Evolutionary conservation across 2,329 filamentous ascomycete genomes (phyloP).

Genomic region (Eutypa lata): DNA sequence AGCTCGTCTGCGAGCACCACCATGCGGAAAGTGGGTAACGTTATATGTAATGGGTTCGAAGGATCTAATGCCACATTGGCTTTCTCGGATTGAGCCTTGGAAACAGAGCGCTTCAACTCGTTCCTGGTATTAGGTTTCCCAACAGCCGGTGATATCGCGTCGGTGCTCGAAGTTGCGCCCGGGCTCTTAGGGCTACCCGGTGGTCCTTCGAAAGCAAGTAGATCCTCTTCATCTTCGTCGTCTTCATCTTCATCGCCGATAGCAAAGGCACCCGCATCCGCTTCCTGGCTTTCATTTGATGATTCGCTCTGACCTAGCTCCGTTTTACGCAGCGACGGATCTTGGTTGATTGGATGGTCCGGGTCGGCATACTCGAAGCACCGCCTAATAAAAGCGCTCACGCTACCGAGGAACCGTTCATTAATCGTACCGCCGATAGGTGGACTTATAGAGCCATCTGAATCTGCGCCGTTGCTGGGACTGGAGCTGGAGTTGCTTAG

Average conservation of each 20-base stretch:
- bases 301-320: slow-evolving; percentile 27
- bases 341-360: slow-evolving; percentile 66
- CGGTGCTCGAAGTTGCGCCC: slow-evolving; percentile 42
- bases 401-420: slow-evolving; percentile 86
- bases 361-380: slow-evolving; percentile 99
- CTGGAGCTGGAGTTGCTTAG: slow-evolving; percentile 63
- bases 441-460: slow-evolving; percentile 35
- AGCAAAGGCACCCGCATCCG: slow-evolving; percentile 57
- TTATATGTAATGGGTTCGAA: slow-evolving; percentile 90
- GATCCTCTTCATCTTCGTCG: slow-evolving; percentile 46
- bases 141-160: slow-evolving; percentile 29
- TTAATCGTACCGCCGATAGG: slow-evolving; percentile 61
- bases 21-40: slow-evolving; percentile 97
- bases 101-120: slow-evolving; percentile 37
- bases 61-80: slow-evolving; percentile 92
- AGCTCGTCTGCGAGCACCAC: slow-evolving; percentile 94
- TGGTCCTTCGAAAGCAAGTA: slow-evolving; percentile 57
- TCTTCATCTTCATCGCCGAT: slow-evolving; percentile 66
- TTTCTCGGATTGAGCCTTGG: slow-evolving; percentile 67
- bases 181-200: slow-evolving; percentile 37
- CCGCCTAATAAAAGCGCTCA: slow-evolving; percentile 90
- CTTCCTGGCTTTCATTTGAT: slow-evolving; percentile 21
- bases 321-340: slow-evolving; percentile 24
- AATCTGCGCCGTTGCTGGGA: slow-evolving; percentile 37
- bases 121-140: slow-evolving; percentile 24